Percentiles rank a stretch among this genome's conserved stretches.
Conservation (phyloP, 1,284 basidiomycete genomes). For the Phaffia rhodozyma region DNA sequence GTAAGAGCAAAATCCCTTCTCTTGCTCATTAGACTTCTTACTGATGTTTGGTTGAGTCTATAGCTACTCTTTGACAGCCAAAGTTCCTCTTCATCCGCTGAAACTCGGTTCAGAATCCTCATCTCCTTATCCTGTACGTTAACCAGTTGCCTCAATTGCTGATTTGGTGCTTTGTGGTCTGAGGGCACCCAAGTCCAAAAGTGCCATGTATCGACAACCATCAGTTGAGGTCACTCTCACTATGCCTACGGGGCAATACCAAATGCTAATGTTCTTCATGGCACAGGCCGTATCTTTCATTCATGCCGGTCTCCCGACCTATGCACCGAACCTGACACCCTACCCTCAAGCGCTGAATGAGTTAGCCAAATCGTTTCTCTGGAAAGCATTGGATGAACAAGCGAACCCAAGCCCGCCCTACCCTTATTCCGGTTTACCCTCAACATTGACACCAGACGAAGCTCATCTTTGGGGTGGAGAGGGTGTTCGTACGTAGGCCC, state of each 20-base stretch:
- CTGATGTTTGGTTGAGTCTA: background rate
- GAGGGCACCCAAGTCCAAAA: too few species aligned
- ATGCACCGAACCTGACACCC: background rate
- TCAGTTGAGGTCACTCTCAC: too few species aligned
- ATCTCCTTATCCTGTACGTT: background rate
- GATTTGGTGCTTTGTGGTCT: too few species aligned
- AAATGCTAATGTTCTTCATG: too few species aligned
- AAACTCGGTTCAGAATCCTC: background rate
- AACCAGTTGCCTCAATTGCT: too few species aligned
- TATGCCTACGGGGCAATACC: too few species aligned
- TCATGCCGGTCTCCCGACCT: constrained; percentile 12
- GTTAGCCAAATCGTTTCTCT: constrained; percentile 10
- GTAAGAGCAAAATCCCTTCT: background rate
- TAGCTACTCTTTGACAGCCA: constrained; percentile 17
- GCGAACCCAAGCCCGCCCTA: constrained; percentile 3
- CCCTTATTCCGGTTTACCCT: constrained; percentile 7
- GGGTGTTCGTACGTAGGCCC: constrained; percentile 2
- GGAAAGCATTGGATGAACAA: background rate
- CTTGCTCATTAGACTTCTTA: background rate
- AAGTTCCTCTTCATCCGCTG: background rate
- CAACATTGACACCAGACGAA: background rate
- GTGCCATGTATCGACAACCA: too few species aligned
- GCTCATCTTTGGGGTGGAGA: constrained; percentile 13
- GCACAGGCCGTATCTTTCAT: constrained; percentile 15
- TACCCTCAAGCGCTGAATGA: constrained; percentile 6